phyloP scores from a whole-genome alignment of 2,329 filamentous ascomycete genomes.

The Cytospora leucostoma region DNA sequence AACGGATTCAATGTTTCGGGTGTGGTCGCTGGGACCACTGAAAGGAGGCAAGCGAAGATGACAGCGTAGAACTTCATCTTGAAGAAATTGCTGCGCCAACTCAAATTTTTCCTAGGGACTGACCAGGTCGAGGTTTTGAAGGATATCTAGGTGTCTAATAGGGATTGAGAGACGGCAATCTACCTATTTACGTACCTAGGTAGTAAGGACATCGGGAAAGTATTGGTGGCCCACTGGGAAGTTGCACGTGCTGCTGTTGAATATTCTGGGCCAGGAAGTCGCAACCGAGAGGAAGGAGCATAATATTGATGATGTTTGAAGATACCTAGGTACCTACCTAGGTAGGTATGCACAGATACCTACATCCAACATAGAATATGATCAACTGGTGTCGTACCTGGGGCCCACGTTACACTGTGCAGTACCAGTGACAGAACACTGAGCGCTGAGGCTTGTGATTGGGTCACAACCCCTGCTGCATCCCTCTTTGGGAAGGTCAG shows the following conservation, averaged over 20 bases:
- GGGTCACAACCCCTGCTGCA: background rate
- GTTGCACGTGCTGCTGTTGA: background rate
- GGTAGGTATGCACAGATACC: background rate
- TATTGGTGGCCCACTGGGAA: background rate
- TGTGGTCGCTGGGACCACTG: constrained; percentile 11
- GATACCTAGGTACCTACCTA: background rate
- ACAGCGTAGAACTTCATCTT: constrained; percentile 12
- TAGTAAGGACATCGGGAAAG: background rate
- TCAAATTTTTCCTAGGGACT: background rate
- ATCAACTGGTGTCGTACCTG: background rate
- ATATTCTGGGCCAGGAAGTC: background rate
- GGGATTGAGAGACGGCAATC: too few species aligned
- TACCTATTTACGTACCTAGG: background rate
- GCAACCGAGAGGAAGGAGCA: background rate
- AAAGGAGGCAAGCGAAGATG: constrained; percentile 11
- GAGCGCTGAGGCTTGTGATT: background rate
- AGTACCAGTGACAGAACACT: too few species aligned
- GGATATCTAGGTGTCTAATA: too few species aligned
- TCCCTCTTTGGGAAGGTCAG: background rate
- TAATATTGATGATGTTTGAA: background rate
- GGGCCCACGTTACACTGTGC: background rate
- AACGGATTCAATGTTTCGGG: constrained; percentile 21
- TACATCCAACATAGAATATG: background rate
- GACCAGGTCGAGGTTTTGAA: background rate
- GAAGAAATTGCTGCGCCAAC: background rate